Evolutionary conservation across 495 filamentous ascomycete species (phyloP).

Genomic region (Poronia punctata): DNA sequence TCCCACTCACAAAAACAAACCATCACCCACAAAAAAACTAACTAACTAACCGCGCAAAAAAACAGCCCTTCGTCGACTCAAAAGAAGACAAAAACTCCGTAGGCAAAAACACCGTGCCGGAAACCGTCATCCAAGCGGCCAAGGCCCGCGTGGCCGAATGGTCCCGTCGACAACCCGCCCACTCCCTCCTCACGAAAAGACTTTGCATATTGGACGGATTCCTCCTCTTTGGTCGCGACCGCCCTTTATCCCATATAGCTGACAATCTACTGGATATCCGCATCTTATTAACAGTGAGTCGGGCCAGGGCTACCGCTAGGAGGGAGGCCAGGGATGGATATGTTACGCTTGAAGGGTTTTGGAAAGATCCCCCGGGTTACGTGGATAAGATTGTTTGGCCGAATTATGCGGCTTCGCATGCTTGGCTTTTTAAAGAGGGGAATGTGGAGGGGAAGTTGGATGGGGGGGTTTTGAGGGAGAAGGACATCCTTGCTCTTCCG

Average conservation of each 20-base stretch:
- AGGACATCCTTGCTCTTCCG: conserved; percentile 39
- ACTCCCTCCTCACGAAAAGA: not conserved
- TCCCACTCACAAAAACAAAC: too few relatives aligned
- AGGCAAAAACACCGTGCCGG: conserved; percentile 39
- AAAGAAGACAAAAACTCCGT: conserved; percentile 73
- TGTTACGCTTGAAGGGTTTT: conserved; percentile 85
- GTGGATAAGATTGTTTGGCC: conserved; percentile 96
- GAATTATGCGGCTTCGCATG: conserved; percentile 74
- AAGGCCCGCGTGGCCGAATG: conserved; percentile 30
- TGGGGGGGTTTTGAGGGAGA: conserved; percentile 30
- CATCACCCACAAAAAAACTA: too few relatives aligned
- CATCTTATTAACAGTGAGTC: conserved; percentile 64
- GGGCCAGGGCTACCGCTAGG: conserved; percentile 52
- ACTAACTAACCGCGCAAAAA: too few relatives aligned
- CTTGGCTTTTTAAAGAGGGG: conserved; percentile 61
- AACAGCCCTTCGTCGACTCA: conserved; percentile 53
- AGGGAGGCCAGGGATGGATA: conserved; percentile 73
- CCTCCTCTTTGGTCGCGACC: conserved; percentile 57
- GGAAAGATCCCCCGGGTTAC: conserved; percentile 88
- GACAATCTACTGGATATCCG: conserved; percentile 56
- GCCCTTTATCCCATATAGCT: conserved; percentile 32
- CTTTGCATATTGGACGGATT: conserved; percentile 76
- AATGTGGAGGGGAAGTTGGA: conserved; percentile 52
- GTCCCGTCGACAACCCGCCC: conserved; percentile 7
- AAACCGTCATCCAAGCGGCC: conserved; percentile 30